A percentile compares a stretch with the other conserved stretches of the same genome.
Evolutionary conservation across 129 eudicot genomes (phyloP).

Genomic region (Helichrysum umbraculigerum): DNA sequence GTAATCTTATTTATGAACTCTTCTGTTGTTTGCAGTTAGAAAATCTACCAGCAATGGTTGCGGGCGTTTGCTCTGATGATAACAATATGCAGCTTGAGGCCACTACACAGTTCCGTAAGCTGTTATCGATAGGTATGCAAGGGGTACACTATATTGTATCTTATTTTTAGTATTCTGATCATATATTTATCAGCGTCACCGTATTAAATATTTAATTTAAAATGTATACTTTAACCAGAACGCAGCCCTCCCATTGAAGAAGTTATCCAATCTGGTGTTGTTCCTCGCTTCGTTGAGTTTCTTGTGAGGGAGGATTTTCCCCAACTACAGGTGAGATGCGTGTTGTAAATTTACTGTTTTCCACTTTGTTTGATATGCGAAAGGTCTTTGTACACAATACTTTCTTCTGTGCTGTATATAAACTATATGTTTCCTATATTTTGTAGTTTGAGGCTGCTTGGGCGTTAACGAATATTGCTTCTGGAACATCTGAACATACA

Average conservation of each 20-base stretch:
- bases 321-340: constrained; percentile 65
- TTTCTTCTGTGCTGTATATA: neutral
- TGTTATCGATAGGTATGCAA: constrained; percentile 71
- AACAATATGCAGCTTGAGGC: constrained; percentile 67
- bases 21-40: constrained; percentile 52
- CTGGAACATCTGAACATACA: constrained; percentile 88
- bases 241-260: constrained; percentile 92
- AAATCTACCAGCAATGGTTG: constrained; percentile 73
- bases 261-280: constrained; percentile 83
- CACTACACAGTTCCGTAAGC: constrained; percentile 80
- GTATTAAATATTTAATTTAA: neutral
- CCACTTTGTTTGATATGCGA: neutral
- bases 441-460: constrained; percentile 86
- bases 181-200: neutral
- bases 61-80: constrained; percentile 67
- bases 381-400: neutral
- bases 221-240: constrained; percentile 38
- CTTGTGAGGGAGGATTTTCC: constrained; percentile 79
- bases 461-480: constrained; percentile 91
- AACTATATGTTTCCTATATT: neutral
- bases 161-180: neutral
- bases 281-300: constrained; percentile 86
- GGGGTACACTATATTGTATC: neutral
- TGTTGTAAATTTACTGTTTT: neutral
- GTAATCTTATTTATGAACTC: neutral